These are phyloP conservation scores for Rhexocercosporidium sp. DNA, from an alignment of 2,329 filamentous ascomycete species.

Conservation along the genomic window DNA sequence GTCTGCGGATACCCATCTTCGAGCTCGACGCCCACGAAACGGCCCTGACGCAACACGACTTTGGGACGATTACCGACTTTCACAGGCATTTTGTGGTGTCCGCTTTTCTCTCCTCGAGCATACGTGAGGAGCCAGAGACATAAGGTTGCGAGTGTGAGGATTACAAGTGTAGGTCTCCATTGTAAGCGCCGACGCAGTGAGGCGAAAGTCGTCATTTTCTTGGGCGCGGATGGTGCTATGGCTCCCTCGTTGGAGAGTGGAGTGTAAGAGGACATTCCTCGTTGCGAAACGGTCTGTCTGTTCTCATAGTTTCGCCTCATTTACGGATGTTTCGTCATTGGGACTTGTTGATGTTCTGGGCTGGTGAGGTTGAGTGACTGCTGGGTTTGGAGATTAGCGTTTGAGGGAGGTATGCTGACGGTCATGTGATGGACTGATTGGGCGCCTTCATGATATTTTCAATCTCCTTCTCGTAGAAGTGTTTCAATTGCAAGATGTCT, in stretches of 20 bases:
- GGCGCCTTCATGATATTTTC: neutral
- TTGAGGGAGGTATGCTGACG: neutral
- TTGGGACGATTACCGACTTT: conserved; percentile 10
- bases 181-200: conserved; percentile 1
- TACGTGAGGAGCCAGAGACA: conserved; percentile 5
- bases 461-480: neutral
- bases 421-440: conserved; percentile 1
- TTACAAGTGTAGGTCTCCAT: neutral
- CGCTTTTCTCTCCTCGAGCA: neutral
- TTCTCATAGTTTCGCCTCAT: conserved; percentile 12
- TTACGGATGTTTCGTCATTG: neutral
- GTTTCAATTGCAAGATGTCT: neutral
- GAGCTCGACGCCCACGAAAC: conserved; percentile 32
- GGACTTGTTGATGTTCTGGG: neutral
- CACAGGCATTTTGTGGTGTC: neutral
- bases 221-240: neutral
- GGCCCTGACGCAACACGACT: conserved; percentile 38
- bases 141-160: neutral
- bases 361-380: neutral
- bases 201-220: conserved; percentile 6
- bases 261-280: conserved; percentile 10
- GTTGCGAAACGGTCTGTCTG: neutral
- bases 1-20: conserved; percentile 30
- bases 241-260: neutral
- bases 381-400: neutral